phyloP scores from a whole-genome alignment of 495 filamentous ascomycete genomes.

The Aspergillus affinis region DNA sequence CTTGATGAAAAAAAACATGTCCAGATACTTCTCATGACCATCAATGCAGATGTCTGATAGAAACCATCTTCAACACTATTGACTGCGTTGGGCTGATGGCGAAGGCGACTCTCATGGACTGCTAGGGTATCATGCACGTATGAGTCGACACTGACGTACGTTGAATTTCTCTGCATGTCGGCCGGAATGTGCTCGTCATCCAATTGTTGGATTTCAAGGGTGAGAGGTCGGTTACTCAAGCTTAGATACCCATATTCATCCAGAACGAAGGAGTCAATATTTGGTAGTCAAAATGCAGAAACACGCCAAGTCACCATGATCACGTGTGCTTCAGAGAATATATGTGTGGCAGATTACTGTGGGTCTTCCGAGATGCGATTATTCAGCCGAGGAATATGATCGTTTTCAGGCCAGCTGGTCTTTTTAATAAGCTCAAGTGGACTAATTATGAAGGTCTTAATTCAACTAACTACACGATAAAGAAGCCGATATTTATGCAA shows the following conservation, averaged over 20 bases:
- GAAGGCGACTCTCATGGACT: slow-evolving; percentile 33
- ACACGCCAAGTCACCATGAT: too few relatives aligned
- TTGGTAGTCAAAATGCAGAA: too few relatives aligned
- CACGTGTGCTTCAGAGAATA: too few relatives aligned
- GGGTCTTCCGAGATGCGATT: too few relatives aligned
- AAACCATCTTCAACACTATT: slow-evolving; percentile 26
- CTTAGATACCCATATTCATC: slow-evolving; percentile 23
- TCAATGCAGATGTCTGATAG: slow-evolving; percentile 28
- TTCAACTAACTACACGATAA: too few relatives aligned
- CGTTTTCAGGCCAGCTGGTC: too few relatives aligned
- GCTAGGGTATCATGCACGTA: slow-evolving; percentile 33
- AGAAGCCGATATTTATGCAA: too few relatives aligned
- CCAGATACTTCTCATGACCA: slow-evolving; percentile 29
- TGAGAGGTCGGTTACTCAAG: slow-evolving; percentile 35
- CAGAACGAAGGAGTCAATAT: too few relatives aligned
- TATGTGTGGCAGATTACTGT: too few relatives aligned
- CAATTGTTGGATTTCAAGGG: slow-evolving; percentile 22
- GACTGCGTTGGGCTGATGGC: slow-evolving; percentile 35
- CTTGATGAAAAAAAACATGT: slow-evolving; percentile 25
- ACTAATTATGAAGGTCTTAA: too few relatives aligned
- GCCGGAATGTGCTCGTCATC: slow-evolving; percentile 40
- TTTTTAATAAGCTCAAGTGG: too few relatives aligned
- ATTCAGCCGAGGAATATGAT: too few relatives aligned
- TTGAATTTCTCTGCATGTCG: slow-evolving; percentile 30
- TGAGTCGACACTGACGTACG: slow-evolving; percentile 31